These are phyloP conservation scores for Botryobasidium botryosum DNA, from an alignment of 768 basidiomycete species.

Conservation along the genomic window DNA sequence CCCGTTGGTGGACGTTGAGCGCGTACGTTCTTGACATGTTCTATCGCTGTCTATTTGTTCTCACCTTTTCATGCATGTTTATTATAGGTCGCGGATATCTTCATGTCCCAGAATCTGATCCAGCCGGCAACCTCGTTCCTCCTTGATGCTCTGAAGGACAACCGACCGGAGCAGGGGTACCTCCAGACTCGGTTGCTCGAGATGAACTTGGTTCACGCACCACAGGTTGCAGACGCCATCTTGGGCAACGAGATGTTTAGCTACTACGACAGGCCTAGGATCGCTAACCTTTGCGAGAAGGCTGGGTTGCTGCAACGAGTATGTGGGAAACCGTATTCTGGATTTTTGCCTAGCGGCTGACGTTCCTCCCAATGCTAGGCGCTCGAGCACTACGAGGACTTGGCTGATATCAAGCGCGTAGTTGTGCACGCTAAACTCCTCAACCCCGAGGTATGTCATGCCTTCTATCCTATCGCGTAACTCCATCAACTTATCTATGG, in stretches of 20 bases:
- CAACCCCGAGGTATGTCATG: constrained; percentile 50
- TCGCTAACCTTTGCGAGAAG: constrained; percentile 97
- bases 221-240: constrained; percentile 97
- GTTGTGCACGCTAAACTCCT: constrained; percentile 82
- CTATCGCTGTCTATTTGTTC: neutral
- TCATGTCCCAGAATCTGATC: constrained; percentile 99
- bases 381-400: constrained; percentile 93
- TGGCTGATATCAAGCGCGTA: constrained; percentile 96
- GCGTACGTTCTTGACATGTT: too few species aligned
- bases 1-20: constrained; percentile 82
- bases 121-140: constrained; percentile 98
- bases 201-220: constrained; percentile 95
- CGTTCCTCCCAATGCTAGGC: constrained; percentile 47
- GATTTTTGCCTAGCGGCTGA: neutral
- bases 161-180: constrained; percentile 90
- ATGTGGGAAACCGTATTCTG: constrained; percentile 18
- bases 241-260: constrained; percentile 98
- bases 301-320: constrained; percentile 90
- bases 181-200: constrained; percentile 92
- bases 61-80: constrained; percentile 4
- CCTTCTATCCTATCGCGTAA: neutral
- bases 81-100: constrained; percentile 80
- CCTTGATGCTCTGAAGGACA: constrained; percentile 93
- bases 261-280: constrained; percentile 88
- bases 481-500: neutral